phyloP scores from a whole-genome alignment of 1,284 basidiomycete genomes.

The Trametes pubescens region DNA sequence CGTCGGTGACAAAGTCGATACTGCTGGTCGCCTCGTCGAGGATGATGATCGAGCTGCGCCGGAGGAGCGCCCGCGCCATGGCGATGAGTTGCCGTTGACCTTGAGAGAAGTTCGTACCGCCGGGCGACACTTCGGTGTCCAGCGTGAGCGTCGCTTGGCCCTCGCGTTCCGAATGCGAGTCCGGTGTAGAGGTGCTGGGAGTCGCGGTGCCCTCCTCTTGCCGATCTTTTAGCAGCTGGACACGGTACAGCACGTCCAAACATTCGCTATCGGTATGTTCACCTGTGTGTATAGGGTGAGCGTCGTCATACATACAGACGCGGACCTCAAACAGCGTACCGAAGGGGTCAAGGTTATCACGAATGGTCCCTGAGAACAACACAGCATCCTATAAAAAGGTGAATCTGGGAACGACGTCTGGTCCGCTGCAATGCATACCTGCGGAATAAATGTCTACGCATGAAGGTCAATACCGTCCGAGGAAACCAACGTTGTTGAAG shows the following conservation, averaged over 20 bases:
- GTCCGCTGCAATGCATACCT: slow-evolving; percentile 48
- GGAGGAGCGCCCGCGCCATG: slow-evolving; percentile 80
- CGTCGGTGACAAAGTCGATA: slow-evolving; percentile 79
- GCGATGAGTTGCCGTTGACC: slow-evolving; percentile 88
- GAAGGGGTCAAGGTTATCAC: slow-evolving; percentile 93
- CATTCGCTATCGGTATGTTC: slow-evolving; percentile 87
- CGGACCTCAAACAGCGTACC: slow-evolving; percentile 42
- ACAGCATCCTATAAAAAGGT: slow-evolving; percentile 66
- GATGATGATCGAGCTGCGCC: slow-evolving; percentile 80
- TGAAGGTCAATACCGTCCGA: background rate
- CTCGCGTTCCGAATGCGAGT: slow-evolving; percentile 51
- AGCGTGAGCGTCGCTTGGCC: slow-evolving; percentile 52
- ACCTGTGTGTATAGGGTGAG: slow-evolving; percentile 45
- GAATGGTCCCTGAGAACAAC: slow-evolving; percentile 86
- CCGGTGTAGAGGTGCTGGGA: slow-evolving; percentile 48
- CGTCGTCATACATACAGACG: slow-evolving; percentile 21
- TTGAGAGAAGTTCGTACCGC: slow-evolving; percentile 86
- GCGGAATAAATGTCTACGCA: slow-evolving; percentile 80
- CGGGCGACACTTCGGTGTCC: slow-evolving; percentile 78
- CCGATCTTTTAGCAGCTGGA: slow-evolving; percentile 66
- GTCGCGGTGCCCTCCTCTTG: slow-evolving; percentile 54
- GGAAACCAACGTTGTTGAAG: background rate
- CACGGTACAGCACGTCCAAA: slow-evolving; percentile 69
- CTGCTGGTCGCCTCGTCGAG: slow-evolving; percentile 86
- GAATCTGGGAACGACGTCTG: background rate